A percentile compares a stretch with the other conserved stretches of the same genome.
Conservation (phyloP, 306 rosid genomes). For the Chamaecrista fasciculata region DNA sequence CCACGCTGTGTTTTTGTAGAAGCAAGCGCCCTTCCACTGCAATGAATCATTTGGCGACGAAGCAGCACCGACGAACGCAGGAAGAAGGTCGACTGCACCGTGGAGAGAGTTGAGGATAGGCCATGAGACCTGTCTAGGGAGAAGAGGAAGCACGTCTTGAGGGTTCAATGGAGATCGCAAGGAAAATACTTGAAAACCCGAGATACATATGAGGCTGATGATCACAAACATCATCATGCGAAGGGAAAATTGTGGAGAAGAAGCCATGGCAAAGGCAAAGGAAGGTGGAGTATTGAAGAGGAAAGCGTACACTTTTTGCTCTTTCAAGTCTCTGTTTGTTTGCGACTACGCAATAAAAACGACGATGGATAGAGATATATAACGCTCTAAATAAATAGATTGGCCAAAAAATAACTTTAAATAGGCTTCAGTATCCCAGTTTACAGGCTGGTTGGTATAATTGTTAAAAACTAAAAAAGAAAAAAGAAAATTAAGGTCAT, state of each 20-base stretch:
- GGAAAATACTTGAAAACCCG: background rate
- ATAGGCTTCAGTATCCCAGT: too few species aligned
- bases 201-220: conserved; percentile 8
- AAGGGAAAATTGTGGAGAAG: conserved; percentile 20
- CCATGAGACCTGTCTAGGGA: conserved; percentile 77
- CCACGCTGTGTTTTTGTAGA: conserved; percentile 78
- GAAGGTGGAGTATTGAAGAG: background rate
- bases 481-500: too few species aligned
- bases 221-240: background rate
- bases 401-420: too few species aligned
- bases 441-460: too few species aligned
- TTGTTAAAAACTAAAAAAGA: too few species aligned
- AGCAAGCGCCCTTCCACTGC: conserved; percentile 87
- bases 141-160: conserved; percentile 65
- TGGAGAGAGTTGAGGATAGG: conserved; percentile 74
- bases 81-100: conserved; percentile 75
- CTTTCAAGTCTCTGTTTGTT: background rate
- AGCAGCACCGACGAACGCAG: conserved; percentile 74
- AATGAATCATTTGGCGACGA: conserved; percentile 28
- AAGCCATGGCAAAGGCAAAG: conserved; percentile 12
- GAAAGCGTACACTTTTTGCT: too few species aligned
- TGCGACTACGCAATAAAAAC: too few species aligned
- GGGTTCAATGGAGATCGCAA: conserved; percentile 55
- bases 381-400: too few species aligned
- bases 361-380: too few species aligned